These are phyloP conservation scores for Centella asiatica DNA, from an alignment of 129 eudicot species.

Conservation along the genomic window DNA sequence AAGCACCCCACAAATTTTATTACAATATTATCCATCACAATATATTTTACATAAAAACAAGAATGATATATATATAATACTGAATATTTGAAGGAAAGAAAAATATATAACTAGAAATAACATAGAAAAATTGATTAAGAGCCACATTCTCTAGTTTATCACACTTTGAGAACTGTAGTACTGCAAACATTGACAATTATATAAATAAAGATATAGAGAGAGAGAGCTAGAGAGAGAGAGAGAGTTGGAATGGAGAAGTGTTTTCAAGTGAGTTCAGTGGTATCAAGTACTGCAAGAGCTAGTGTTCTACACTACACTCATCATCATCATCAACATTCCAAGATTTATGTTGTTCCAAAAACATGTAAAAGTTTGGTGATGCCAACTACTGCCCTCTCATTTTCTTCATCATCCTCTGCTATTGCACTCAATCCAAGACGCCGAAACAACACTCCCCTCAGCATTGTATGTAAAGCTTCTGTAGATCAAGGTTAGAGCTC, in stretches of 20 bases:
- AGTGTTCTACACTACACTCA: conserved; percentile 22
- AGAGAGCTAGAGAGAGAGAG: neutral
- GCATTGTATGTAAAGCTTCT: conserved; percentile 37
- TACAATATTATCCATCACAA: conserved; percentile 20
- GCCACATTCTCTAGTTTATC: neutral
- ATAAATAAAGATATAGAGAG: neutral
- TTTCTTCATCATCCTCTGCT: conserved; percentile 15
- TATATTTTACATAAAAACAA: conserved; percentile 1
- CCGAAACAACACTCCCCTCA: conserved; percentile 2
- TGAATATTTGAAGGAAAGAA: neutral
- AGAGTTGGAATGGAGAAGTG: conserved; percentile 30
- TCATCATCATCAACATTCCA: conserved; percentile 11
- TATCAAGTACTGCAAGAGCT: conserved; percentile 17
- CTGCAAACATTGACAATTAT: too few relatives aligned
- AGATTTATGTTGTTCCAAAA: conserved; percentile 2
- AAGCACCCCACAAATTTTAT: conserved; percentile 27
- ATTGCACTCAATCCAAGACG: conserved; percentile 15
- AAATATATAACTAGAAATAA: too few relatives aligned
- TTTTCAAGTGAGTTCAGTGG: conserved; percentile 25
- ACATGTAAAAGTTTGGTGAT: conserved; percentile 9
- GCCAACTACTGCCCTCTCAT: conserved; percentile 2
- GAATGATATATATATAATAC: neutral
- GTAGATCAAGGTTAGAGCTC: conserved; percentile 31
- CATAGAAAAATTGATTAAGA: neutral
- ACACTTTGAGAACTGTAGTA: conserved; percentile 2